Evolutionary conservation across 1,284 basidiomycete species (phyloP).

Genomic region (Rhodotorula sp.): DNA sequence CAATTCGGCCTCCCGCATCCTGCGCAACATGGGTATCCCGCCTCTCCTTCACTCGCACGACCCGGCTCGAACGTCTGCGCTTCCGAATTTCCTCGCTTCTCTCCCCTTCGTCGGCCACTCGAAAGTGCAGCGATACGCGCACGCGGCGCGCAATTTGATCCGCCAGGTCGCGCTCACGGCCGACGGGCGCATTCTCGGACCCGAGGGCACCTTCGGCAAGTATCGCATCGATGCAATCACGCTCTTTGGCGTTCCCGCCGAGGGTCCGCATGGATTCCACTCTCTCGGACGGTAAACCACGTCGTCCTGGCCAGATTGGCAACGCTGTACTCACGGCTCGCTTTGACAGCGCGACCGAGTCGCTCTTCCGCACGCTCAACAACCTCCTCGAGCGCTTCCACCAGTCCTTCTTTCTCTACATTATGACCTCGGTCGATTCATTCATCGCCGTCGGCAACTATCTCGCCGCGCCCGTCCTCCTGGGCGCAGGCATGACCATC

Average conservation of each 20-base stretch:
- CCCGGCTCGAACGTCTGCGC: slow-evolving; percentile 2
- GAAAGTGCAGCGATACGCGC: slow-evolving; percentile 58
- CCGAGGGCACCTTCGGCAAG: slow-evolving; percentile 55
- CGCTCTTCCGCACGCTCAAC: slow-evolving; percentile 80
- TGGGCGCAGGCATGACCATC: slow-evolving; percentile 79
- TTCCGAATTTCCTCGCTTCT: slow-evolving; percentile 1
- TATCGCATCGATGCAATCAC: slow-evolving; percentile 95
- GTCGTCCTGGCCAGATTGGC: too few relatives aligned
- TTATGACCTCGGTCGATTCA: slow-evolving; percentile 69
- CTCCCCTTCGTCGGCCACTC: neutral
- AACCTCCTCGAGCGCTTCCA: slow-evolving; percentile 91
- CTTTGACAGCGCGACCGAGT: slow-evolving; percentile 69
- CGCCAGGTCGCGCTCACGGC: slow-evolving; percentile 70
- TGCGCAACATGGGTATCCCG: slow-evolving; percentile 70
- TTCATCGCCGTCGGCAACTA: slow-evolving; percentile 89
- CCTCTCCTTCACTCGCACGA: slow-evolving; percentile 63
- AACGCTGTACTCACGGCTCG: neutral
- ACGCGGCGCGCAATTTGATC: slow-evolving; percentile 64
- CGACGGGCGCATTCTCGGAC: slow-evolving; percentile 56
- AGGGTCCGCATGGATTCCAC: slow-evolving; percentile 92
- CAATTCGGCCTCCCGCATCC: slow-evolving; percentile 76
- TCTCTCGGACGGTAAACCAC: slow-evolving; percentile 73
- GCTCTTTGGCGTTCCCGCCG: slow-evolving; percentile 79
- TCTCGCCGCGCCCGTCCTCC: slow-evolving; percentile 77
- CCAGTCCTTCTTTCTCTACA: slow-evolving; percentile 93